Evolutionary conservation across 345 rosid species (phyloP).

Genomic region (Pistacia integerrima): DNA sequence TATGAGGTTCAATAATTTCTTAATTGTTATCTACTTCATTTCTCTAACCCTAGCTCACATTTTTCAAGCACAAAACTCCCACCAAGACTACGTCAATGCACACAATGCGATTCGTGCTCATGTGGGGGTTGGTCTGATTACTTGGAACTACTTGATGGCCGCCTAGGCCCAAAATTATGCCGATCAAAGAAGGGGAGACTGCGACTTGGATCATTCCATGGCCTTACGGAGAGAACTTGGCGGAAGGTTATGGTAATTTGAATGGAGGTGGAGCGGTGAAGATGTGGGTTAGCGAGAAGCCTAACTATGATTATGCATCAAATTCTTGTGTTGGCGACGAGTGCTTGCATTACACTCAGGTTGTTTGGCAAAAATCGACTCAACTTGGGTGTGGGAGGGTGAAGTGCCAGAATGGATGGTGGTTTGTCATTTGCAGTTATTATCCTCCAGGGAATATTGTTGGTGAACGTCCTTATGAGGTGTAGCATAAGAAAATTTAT

Average conservation of each 20-base stretch:
- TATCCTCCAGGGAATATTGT: constrained; percentile 23
- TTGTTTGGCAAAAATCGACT: constrained; percentile 25
- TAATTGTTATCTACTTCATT: not conserved
- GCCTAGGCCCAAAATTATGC: constrained; percentile 27
- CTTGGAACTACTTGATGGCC: constrained; percentile 26
- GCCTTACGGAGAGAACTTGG: constrained; percentile 38
- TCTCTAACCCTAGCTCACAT: not conserved
- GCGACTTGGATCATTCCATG: constrained; percentile 27
- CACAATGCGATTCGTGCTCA: constrained; percentile 22
- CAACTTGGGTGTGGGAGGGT: constrained; percentile 29
- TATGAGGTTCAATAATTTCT: not conserved
- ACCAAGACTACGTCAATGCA: constrained; percentile 21
- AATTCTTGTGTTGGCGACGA: constrained; percentile 13
- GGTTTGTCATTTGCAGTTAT: constrained; percentile 27
- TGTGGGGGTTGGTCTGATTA: constrained; percentile 21
- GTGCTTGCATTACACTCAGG: constrained; percentile 41
- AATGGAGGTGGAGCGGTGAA: constrained; percentile 19
- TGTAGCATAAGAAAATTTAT: too few species aligned
- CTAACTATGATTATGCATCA: constrained; percentile 21
- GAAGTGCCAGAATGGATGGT: constrained; percentile 27
- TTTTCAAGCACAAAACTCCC: not conserved
- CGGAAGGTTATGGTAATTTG: constrained; percentile 15
- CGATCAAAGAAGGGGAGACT: not conserved
- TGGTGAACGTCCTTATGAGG: constrained; percentile 25
- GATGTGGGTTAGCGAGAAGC: constrained; percentile 34